Base-by-base conservation (phyloP, 768 basidiomycete genomes). In the Lentinula guzmanii region DNA sequence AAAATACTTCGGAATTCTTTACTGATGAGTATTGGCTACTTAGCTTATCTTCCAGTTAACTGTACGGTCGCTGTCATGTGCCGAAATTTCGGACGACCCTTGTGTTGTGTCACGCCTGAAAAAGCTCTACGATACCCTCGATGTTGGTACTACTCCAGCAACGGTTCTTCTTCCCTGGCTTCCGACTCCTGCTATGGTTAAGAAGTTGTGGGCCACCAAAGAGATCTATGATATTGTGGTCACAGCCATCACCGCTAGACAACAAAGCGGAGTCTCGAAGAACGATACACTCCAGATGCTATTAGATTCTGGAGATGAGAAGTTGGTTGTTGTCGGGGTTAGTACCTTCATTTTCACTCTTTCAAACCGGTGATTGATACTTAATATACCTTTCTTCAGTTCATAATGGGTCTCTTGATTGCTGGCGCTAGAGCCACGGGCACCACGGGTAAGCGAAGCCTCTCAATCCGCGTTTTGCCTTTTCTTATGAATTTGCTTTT, bases 371-470 rank as follows among this genome's bases (percentile, higher is more conserved):
- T 45, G 37, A 42, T 43, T 59, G 50, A 58, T 51, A 63, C 66
- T 65, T 52, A 65, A 66, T 64, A 43, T 56, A 28, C 64, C 64
- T 68, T 48, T 66, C 51, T 67, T 45, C 66, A 90, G 89, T 91
- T 92, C 71, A 87, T 90, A 62, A 90, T 91, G 86, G 90, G 90
- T 35, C 74, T 91, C 15, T 76, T 92, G 60, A 86, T 90, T 60
- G 90, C 90, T 35, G 90, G 90, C n/a, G 86, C 89, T 45, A 81
- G 90, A 68, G 87, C 90, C 11, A 91, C 89, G 50, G 89, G 89
- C 10, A 87, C 87, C 9, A 87, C 89, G 66, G 84, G 85, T 82
- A 61, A 66, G 73, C 39, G 31, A 56, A 66, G 24, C 43, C 24
- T 62, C 45, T 41, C 21, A 37, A 37, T 56, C 45, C 35, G 33